These are phyloP conservation scores for Davidsoniella virescens DNA, from an alignment of 2,329 filamentous ascomycete species.

Conservation along the genomic window DNA sequence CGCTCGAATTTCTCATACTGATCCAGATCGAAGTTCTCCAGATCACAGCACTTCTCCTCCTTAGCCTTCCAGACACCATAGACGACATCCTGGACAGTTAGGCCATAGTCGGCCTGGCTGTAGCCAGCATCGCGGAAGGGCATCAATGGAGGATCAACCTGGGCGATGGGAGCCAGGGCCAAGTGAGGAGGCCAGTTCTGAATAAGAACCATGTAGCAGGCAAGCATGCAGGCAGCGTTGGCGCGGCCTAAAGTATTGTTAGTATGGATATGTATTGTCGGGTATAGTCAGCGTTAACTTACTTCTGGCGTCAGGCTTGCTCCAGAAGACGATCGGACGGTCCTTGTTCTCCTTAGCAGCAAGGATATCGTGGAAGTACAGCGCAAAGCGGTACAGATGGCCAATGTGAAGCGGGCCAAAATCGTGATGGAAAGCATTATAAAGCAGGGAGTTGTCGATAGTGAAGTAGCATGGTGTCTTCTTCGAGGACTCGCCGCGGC, in stretches of 20 bases:
- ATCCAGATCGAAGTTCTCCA: conserved; percentile 90
- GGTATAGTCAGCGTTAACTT: conserved; percentile 16
- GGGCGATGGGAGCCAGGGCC: conserved; percentile 85
- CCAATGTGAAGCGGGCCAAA: conserved; percentile 96
- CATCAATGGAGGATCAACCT: conserved; percentile 95
- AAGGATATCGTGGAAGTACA: conserved; percentile 88
- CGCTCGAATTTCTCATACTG: conserved; percentile 94
- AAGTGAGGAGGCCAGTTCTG: conserved; percentile 96
- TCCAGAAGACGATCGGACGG: conserved; percentile 89
- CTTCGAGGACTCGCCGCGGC: conserved; percentile 24
- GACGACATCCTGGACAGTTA: conserved; percentile 92
- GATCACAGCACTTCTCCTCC: conserved; percentile 77
- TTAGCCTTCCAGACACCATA: conserved; percentile 99
- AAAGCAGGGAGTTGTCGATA: conserved; percentile 78
- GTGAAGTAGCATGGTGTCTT: conserved; percentile 78
- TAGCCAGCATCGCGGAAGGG: conserved; percentile 97
- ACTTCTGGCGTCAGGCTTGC: conserved; percentile 80
- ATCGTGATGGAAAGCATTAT: conserved; percentile 97
- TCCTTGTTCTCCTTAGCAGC: conserved; percentile 83
- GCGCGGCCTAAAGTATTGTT: conserved; percentile 47
- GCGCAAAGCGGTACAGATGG: conserved; percentile 89
- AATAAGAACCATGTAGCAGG: conserved; percentile 97
- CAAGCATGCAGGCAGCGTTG: conserved; percentile 86
- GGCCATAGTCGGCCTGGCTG: conserved; percentile 90
- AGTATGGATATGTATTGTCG: background rate